Conservation (phyloP, 371 early-diverging fungal genomes). For the Mortierella polycephala region DNA sequence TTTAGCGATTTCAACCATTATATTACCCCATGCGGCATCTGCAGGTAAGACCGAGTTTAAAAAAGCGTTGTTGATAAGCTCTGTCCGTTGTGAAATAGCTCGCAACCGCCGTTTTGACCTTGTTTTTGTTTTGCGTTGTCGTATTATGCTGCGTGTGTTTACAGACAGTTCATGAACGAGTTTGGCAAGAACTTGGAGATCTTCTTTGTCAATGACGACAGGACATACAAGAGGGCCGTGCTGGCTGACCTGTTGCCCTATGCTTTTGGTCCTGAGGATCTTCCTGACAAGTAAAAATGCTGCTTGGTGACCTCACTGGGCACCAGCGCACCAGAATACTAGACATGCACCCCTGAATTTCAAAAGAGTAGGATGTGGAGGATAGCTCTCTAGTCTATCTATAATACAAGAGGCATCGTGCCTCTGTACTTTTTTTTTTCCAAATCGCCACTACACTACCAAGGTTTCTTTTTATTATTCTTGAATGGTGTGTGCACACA, state of each 20-base stretch:
- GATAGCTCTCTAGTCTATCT: too few relatives aligned
- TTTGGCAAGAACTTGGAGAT: slow-evolving; percentile 73
- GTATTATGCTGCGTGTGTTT: too few relatives aligned
- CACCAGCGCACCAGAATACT: neutral
- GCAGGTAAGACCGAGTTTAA: slow-evolving; percentile 59
- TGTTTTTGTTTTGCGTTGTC: too few relatives aligned
- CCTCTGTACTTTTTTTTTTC: too few relatives aligned
- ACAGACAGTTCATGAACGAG: slow-evolving; percentile 84
- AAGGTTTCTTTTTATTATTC: too few relatives aligned
- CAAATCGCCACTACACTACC: too few relatives aligned
- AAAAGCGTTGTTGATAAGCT: too few relatives aligned
- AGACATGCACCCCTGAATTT: too few relatives aligned
- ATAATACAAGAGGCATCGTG: too few relatives aligned
- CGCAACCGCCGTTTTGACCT: neutral
- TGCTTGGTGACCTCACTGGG: too few relatives aligned
- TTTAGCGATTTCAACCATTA: slow-evolving; percentile 59
- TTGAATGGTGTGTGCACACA: too few relatives aligned
- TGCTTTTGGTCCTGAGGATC: slow-evolving; percentile 70
- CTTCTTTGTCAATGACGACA: slow-evolving; percentile 64
- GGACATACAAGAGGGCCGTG: slow-evolving; percentile 58
- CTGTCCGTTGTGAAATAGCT: neutral
- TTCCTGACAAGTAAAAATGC: slow-evolving; percentile 26
- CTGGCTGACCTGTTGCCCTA: slow-evolving; percentile 72
- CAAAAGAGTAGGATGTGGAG: too few relatives aligned
- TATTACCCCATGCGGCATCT: slow-evolving; percentile 84